phyloP scores from a whole-genome alignment of 257 asterid species.

The Primulina tabacum region DNA sequence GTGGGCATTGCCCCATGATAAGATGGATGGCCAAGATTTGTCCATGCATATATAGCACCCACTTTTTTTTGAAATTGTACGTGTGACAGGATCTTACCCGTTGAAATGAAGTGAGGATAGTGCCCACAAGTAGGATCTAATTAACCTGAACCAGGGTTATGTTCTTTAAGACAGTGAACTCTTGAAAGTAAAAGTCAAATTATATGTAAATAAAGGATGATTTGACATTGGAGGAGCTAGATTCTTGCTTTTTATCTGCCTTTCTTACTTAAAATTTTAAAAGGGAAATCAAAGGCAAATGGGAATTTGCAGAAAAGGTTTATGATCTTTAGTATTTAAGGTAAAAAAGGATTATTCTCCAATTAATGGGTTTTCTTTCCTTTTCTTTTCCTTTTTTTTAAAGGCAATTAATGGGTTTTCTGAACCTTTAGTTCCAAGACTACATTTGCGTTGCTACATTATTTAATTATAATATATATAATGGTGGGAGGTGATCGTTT shows the following conservation, averaged over 20 bases:
- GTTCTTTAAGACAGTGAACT: conserved; percentile 7
- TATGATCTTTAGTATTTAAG: conserved; percentile 36
- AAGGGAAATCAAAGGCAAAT: conserved; percentile 2
- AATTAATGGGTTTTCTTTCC: neutral
- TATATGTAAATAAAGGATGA: conserved; percentile 28
- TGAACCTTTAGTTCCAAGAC: conserved; percentile 8
- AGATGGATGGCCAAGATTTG: no score
- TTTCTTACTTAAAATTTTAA: neutral
- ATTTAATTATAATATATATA: neutral
- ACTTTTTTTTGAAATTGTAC: no score
- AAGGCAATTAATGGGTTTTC: neutral
- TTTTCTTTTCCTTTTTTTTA: no score
- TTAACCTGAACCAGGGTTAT: no score
- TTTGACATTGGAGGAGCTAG: conserved; percentile 29
- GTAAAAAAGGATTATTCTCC: conserved; percentile 29
- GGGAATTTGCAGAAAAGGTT: conserved; percentile 27
- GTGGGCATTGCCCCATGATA: no score
- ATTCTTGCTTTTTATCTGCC: neutral
- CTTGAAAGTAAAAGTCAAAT: conserved; percentile 2
- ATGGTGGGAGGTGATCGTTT: conserved; percentile 27
- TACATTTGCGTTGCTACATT: neutral
- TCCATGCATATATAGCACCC: no score
- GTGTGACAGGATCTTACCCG: no score
- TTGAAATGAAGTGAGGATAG: no score
- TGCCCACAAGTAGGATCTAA: no score